Base-by-base conservation (phyloP, 1,284 basidiomycete genomes). In the Afroboletus lepidellus region DNA sequence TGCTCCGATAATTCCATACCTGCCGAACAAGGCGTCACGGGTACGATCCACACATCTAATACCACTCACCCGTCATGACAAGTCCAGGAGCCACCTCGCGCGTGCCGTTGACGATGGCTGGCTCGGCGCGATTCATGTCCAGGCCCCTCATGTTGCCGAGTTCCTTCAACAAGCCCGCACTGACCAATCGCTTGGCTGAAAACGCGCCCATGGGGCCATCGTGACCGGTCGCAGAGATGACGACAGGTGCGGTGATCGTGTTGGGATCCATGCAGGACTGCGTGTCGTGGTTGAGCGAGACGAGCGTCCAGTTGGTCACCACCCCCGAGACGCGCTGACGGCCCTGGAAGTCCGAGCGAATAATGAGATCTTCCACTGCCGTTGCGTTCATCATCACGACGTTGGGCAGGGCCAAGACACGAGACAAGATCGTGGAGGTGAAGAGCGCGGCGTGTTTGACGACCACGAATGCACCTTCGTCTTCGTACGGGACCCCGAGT, bases 191-290 rank as follows among this genome's bases (percentile, higher is more conserved):
- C 72, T 92, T 93, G 54, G 90, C 90, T 30, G 82, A 85, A 73
- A 92, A 93, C 3, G 90, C 90, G 38, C 90, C 90, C 81, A 92
- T 91, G 1, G 89, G 89, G 0, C 90, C 90, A 61, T 92, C 90
- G 66, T 90, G 87, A 13, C 87, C 83, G 30, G 84, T 87, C 18
- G 83, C 83, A 37, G 79, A 81, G 46, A 87, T 72, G 58, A 90
- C 73, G n/a, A 92, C 75, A 0, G 89, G 89, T 1, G 87, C 85
- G 27, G 87, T 90, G 69, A 92, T 87, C 33, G 87, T 90, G 71
- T 88, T 87, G 29, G 90, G 90, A 69, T 92, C 90, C 90, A 92
- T 92, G 78, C 89, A 92, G 25, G 80, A 84, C 70, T 92, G 86
- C 53, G 84, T 86, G 63, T 87, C 86, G 67, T 92, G 88, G 71